Base-by-base conservation (phyloP, 2,329 filamentous ascomycete genomes). In the Colletotrichum sansevieriae region DNA sequence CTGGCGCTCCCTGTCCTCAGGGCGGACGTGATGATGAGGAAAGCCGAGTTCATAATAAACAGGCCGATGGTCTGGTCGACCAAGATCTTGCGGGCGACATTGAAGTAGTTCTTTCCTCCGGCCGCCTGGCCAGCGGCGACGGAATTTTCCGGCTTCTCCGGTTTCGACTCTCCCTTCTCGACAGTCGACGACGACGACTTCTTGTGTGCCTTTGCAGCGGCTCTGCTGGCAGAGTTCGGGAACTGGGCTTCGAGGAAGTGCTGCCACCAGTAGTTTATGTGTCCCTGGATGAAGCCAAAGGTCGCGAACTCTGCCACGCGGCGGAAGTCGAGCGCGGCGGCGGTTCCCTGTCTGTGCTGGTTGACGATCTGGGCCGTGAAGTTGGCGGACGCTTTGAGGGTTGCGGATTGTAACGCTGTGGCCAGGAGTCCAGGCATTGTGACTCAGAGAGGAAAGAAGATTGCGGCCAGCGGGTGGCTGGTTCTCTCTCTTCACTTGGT, bases 51-150 rank as follows among this genome's bases (percentile, higher is more conserved):
- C 72, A 77, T 78, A 71, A 79, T 76, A 66, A 73, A 72, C 2
- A 80, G 72, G 20, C 78, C 78, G 46, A 80, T 58, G 43, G 78
- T 80, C 68, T 80, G 78, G 63, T 80, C 78, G 25, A 79, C 73
- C n/a, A 80, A 46, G 54, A 79, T 63, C 72, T 80, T 80, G 25
- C 74, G 74, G 15, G 77, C 52, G 58, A 79, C 73, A 57, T 80
- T 80, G 56, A 73, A 73, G 75, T 77, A 80, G 62, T 73, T 79
- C 20, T 66, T 68, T 15, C 47, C 13, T 1, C 33, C 47, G n/a
- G 62, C 39, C n/a, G 18, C 25, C 49, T 25, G 33, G 9, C 15
- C 33, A 10, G 33, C 52, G 35, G 33, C 35, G 1, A 78, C 71
- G n/a, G 54, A 52, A n/a, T 49, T 47, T 43, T 64, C 62, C 54